Percentiles rank a stretch among this genome's conserved stretches.
Conservation (phyloP, 805 yeast genomes). For the Schwanniomyces occidentalis region DNA sequence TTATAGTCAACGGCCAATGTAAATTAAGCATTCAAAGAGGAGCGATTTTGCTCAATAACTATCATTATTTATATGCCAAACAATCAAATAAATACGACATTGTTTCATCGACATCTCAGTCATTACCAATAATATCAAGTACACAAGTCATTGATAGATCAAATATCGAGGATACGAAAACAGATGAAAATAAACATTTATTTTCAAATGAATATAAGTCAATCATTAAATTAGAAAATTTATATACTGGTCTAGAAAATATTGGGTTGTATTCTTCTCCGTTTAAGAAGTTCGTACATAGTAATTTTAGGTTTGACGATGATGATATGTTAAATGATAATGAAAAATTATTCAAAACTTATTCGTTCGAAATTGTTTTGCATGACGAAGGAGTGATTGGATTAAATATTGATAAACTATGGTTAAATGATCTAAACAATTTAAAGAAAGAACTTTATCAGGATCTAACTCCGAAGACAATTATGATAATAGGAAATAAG, state of each 20-base stretch:
- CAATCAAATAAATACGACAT: constrained; percentile 25
- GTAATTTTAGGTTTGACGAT: constrained; percentile 6
- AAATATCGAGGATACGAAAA: constrained; percentile 23
- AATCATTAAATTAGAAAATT: constrained; percentile 37
- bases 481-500: constrained; percentile 62
- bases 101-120: constrained; percentile 35
- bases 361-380: constrained; percentile 40
- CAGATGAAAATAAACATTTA: constrained; percentile 35
- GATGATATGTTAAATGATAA: constrained; percentile 5
- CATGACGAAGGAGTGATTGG: constrained; percentile 25
- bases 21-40: constrained; percentile 47
- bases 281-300: constrained; percentile 42
- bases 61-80: constrained; percentile 21
- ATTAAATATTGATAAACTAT: constrained; percentile 13
- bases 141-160: constrained; percentile 37
- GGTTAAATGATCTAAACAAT: constrained; percentile 4
- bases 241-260: constrained; percentile 45
- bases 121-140: constrained; percentile 45
- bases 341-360: constrained; percentile 18
- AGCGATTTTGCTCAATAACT: constrained; percentile 43
- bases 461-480: constrained; percentile 14
- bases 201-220: constrained; percentile 43
- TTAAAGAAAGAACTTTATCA: constrained; percentile 6
- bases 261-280: constrained; percentile 46
- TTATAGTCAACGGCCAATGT: constrained; percentile 51